These are phyloP conservation scores for Amanita molliuscula DNA, from an alignment of 768 basidiomycete genomes.

Conservation along the genomic window DNA sequence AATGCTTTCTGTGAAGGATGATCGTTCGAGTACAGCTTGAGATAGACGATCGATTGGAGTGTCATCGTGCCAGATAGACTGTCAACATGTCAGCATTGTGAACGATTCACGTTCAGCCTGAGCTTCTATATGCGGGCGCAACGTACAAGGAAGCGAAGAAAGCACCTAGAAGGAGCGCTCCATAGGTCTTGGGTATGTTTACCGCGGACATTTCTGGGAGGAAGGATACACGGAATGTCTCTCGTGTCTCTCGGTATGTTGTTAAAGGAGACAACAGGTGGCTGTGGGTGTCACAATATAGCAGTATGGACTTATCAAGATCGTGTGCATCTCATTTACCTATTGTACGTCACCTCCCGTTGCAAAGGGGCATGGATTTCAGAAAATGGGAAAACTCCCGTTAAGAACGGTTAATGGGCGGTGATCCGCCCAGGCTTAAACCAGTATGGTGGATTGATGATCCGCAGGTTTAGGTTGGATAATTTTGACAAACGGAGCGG, in stretches of 20 bases:
- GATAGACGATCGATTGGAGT: slow-evolving; percentile 15
- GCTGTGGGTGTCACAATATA: not conserved
- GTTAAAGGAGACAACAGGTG: not conserved
- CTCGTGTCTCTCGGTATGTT: not conserved
- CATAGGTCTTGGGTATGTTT: slow-evolving; percentile 24
- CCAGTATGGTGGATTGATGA: too few species aligned
- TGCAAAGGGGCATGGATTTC: too few species aligned
- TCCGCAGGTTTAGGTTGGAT: too few species aligned
- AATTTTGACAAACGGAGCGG: too few species aligned
- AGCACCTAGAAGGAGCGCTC: slow-evolving; percentile 28
- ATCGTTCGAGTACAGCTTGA: slow-evolving; percentile 10
- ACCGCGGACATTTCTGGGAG: not conserved
- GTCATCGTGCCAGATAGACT: slow-evolving; percentile 23
- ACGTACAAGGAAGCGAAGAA: slow-evolving; percentile 24
- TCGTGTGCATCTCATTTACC: too few species aligned
- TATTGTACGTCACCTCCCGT: too few species aligned
- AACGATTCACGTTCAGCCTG: not conserved
- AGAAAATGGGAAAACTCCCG: too few species aligned
- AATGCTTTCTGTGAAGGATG: slow-evolving; percentile 4
- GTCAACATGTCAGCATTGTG: not conserved
- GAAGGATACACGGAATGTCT: too few species aligned
- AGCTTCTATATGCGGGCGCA: not conserved
- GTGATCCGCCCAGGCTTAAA: too few species aligned
- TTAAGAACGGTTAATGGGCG: too few species aligned
- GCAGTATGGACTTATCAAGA: too few species aligned